phyloP scores from a whole-genome alignment of 345 rosid species.

The Gossypium bickii region DNA sequence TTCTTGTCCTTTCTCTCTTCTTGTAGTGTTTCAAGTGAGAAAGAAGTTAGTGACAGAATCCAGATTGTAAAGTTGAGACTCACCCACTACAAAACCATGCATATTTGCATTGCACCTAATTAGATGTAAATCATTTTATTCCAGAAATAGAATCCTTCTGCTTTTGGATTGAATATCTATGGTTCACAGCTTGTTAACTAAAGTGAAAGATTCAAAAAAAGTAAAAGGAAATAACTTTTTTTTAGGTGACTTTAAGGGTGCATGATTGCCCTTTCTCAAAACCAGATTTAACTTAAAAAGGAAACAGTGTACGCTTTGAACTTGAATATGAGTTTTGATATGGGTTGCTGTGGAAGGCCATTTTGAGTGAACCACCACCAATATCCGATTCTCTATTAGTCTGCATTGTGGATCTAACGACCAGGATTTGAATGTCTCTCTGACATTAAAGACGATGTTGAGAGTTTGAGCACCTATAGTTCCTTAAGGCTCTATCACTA shows the following conservation, averaged over 20 bases:
- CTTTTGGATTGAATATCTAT: constrained; percentile 1
- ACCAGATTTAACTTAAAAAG: background rate
- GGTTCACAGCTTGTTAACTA: constrained; percentile 2
- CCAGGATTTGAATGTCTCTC: too few species aligned
- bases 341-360: background rate
- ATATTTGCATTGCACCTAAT: constrained; percentile 17
- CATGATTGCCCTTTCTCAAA: background rate
- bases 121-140: background rate
- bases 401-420: background rate
- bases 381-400: background rate
- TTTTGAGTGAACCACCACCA: background rate
- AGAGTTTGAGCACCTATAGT: background rate
- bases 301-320: background rate
- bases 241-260: background rate
- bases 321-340: background rate
- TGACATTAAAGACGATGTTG: too few species aligned
- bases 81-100: constrained; percentile 10
- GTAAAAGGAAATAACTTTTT: background rate
- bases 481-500: background rate
- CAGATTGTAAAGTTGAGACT: constrained; percentile 17
- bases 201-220: constrained; percentile 11
- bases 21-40: constrained; percentile 13
- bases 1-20: constrained; percentile 16
- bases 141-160: constrained; percentile 17
- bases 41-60: constrained; percentile 14